A percentile compares a stretch with the other conserved stretches of the same genome.
Evolutionary conservation across 2,329 filamentous ascomycete genomes (phyloP).

Genomic region (Claviceps sp.): DNA sequence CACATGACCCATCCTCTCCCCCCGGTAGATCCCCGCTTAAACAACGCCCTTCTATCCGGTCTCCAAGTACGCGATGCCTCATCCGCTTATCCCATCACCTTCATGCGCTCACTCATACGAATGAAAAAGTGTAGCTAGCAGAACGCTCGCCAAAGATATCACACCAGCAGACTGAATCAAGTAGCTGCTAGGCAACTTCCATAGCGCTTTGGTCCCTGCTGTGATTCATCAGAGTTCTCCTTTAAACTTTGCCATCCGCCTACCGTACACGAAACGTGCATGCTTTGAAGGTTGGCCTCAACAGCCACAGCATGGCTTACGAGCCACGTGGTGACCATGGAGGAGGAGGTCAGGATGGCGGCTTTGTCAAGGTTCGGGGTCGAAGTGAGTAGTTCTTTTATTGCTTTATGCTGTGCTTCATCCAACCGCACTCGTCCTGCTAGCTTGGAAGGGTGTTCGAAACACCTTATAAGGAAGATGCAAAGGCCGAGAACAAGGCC

Average conservation of each 20-base stretch:
- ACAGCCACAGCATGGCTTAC: constrained; percentile 31
- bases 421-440: neutral
- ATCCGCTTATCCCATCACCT: neutral
- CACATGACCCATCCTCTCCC: constrained; percentile 3
- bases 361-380: constrained; percentile 35
- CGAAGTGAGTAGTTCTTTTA: constrained; percentile 29
- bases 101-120: neutral
- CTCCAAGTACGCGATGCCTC: neutral
- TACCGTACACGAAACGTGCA: constrained; percentile 1
- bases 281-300: constrained; percentile 1
- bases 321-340: constrained; percentile 39
- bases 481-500: neutral
- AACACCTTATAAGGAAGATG: neutral
- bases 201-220: neutral
- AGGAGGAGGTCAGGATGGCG: constrained; percentile 29
- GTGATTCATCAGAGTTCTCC: neutral
- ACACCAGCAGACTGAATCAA: neutral
- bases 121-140: neutral
- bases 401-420: neutral
- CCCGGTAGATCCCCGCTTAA: constrained; percentile 7
- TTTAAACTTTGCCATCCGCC: neutral
- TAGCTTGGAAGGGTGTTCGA: neutral
- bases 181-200: neutral
- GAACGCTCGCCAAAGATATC: neutral
- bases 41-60: neutral